A percentile compares a stretch with the other conserved stretches of the same genome.
phyloP scores from a whole-genome alignment of 441 rosid species.

The Adansonia grandidieri region DNA sequence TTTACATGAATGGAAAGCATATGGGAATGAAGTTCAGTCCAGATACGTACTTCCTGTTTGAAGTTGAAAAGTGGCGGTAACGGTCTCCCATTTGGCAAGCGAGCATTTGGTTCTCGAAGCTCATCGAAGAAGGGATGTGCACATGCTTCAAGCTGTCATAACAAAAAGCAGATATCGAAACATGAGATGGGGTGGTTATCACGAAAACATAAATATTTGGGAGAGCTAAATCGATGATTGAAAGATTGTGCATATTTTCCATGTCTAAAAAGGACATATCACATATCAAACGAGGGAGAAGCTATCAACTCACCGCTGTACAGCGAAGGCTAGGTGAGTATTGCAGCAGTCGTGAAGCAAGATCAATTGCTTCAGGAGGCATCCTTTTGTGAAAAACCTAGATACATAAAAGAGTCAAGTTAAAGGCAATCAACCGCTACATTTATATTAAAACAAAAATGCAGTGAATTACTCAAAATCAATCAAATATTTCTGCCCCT shows the following conservation, averaged over 20 bases:
- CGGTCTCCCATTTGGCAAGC: slow-evolving; percentile 64
- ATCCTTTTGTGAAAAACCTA: slow-evolving; percentile 76
- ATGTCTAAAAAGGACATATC: neutral
- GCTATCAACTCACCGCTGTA: slow-evolving; percentile 64
- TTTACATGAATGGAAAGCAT: neutral
- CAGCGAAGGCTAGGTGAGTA: slow-evolving; percentile 83
- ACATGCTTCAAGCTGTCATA: slow-evolving; percentile 68
- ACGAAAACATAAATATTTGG: neutral
- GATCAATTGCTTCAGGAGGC: slow-evolving; percentile 87
- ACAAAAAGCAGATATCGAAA: neutral
- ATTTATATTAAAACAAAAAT: neutral
- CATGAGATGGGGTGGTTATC: neutral
- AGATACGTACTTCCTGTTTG: slow-evolving; percentile 67
- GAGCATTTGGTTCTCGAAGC: slow-evolving; percentile 67
- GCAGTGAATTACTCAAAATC: neutral
- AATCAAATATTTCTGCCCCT: neutral
- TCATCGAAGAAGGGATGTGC: slow-evolving; percentile 79
- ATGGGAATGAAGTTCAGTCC: neutral
- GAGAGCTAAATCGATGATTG: neutral
- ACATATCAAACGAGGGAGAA: neutral
- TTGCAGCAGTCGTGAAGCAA: slow-evolving; percentile 72
- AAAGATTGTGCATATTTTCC: neutral
- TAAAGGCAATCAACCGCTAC: neutral
- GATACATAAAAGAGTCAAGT: neutral
- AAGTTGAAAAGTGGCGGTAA: slow-evolving; percentile 73